These are phyloP conservation scores for Panicum miliaceum DNA, from an alignment of 176 grass and related monocot genomes.

Conservation along the genomic window DNA sequence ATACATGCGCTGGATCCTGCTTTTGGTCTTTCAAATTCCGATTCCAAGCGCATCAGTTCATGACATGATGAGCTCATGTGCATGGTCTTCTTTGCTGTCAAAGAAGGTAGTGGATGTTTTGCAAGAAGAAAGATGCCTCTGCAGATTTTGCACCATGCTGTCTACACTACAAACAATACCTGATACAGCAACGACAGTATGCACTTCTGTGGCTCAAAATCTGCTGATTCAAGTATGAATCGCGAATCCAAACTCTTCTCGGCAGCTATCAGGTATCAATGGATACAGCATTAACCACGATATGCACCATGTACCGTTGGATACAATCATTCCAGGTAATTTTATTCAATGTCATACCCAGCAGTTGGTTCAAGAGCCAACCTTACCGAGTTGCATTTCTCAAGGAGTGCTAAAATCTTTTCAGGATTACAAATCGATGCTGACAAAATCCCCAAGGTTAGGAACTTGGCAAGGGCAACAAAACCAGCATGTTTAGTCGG, in stretches of 20 bases:
- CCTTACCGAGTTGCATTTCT: background rate
- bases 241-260: background rate
- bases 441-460: slow-evolving; percentile 30
- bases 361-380: background rate
- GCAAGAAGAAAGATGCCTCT: slow-evolving; percentile 1
- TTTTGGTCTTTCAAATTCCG: background rate
- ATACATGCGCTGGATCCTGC: background rate
- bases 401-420: slow-evolving; percentile 20
- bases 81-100: slow-evolving; percentile 21
- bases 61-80: slow-evolving; percentile 40
- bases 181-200: background rate
- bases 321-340: slow-evolving; percentile 23
- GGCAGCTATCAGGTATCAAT: background rate
- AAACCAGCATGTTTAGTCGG: slow-evolving; percentile 55
- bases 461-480: background rate
- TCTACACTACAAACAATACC: background rate
- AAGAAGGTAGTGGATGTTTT: slow-evolving; percentile 11
- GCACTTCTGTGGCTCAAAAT: background rate
- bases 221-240: background rate
- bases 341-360: slow-evolving; percentile 45
- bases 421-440: slow-evolving; percentile 40
- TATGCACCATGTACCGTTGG: background rate
- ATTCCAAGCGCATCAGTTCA: background rate
- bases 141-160: slow-evolving; percentile 23
- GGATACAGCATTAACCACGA: background rate